Conservation (phyloP, 495 filamentous ascomycete genomes). For the Penicillium diatomitis region DNA sequence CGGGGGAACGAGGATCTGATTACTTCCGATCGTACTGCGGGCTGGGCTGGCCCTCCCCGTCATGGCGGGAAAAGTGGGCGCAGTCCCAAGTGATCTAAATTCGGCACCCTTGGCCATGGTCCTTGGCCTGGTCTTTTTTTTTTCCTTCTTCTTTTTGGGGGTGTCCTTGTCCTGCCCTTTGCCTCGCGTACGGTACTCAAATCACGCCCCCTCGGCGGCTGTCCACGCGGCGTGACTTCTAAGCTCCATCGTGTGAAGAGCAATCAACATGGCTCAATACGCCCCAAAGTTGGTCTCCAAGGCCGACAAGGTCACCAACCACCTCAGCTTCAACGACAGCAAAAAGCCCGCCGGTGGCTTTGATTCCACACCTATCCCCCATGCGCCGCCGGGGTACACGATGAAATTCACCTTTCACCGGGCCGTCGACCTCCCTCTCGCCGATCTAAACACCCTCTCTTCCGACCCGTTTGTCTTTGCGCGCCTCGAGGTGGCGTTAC, state of each 20-base stretch:
- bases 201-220: no score
- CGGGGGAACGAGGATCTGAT: no score
- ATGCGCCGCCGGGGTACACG: constrained; percentile 66
- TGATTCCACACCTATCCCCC: constrained; percentile 67
- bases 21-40: no score
- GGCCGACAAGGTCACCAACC: constrained; percentile 49
- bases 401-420: constrained; percentile 78
- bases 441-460: constrained; percentile 65
- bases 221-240: no score
- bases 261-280: constrained; percentile 25
- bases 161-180: no score
- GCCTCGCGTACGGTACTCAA: no score
- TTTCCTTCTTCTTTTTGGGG: no score
- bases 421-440: constrained; percentile 69
- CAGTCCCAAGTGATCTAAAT: no score
- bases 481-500: constrained; percentile 52
- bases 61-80: no score
- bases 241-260: constrained; percentile 11
- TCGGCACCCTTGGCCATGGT: no score
- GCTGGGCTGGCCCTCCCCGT: no score
- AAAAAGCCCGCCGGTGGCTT: constrained; percentile 62
- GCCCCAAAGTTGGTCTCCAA: constrained; percentile 46
- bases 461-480: constrained; percentile 79
- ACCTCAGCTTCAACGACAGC: constrained; percentile 23
- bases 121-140: no score